Evolutionary conservation across 768 basidiomycete genomes (phyloP).

Genomic region (Hericium alpestre): DNA sequence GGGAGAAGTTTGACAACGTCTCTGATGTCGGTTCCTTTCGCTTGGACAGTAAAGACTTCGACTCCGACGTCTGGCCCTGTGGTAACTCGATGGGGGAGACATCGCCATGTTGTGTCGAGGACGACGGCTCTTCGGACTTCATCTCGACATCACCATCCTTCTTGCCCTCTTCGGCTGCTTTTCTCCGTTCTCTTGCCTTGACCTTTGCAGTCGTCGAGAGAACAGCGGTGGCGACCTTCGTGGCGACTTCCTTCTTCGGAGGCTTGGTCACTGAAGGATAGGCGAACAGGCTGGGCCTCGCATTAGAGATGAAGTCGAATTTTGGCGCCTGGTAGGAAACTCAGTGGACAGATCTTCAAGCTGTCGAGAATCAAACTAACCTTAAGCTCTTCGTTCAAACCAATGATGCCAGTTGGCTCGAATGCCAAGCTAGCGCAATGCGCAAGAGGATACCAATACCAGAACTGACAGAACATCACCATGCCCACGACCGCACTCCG

Average conservation of each 20-base stretch:
- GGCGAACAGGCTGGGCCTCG: slow-evolving; percentile 82
- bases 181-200: slow-evolving; percentile 90
- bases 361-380: slow-evolving; percentile 28
- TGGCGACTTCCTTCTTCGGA: slow-evolving; percentile 83
- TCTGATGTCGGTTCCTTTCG: slow-evolving; percentile 77
- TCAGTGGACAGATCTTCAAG: slow-evolving; percentile 6
- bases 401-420: slow-evolving; percentile 92
- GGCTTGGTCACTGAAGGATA: slow-evolving; percentile 83
- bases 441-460: slow-evolving; percentile 99
- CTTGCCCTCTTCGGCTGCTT: slow-evolving; percentile 70
- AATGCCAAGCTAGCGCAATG: slow-evolving; percentile 90
- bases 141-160: slow-evolving; percentile 67
- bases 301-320: slow-evolving; percentile 86
- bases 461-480: slow-evolving; percentile 96
- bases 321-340: slow-evolving; percentile 60
- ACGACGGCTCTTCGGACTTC: slow-evolving; percentile 48
- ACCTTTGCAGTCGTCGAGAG: slow-evolving; percentile 95
- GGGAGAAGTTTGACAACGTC: slow-evolving; percentile 74
- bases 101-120: slow-evolving; percentile 39
- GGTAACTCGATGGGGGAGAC: slow-evolving; percentile 45
- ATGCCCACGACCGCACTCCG: slow-evolving; percentile 96
- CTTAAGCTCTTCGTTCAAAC: slow-evolving; percentile 76
- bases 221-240: slow-evolving; percentile 90
- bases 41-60: slow-evolving; percentile 28
- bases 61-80: slow-evolving; percentile 29